phyloP scores from a whole-genome alignment of 345 rosid species.

The Citrus cavaleriei region DNA sequence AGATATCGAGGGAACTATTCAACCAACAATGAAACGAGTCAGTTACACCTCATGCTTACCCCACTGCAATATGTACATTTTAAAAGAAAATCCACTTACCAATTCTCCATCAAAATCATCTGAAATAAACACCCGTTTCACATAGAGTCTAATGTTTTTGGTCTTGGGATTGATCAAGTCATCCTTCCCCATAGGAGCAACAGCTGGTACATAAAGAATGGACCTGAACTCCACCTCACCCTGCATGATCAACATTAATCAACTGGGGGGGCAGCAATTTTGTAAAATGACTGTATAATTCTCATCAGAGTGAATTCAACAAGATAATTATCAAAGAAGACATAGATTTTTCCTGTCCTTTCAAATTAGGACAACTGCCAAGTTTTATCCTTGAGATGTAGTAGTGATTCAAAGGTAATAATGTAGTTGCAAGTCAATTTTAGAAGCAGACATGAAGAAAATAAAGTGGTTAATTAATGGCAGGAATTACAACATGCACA shows the following conservation, averaged over 20 bases:
- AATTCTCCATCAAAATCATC: slow-evolving; percentile 98
- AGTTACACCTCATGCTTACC: background rate
- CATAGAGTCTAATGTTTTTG: slow-evolving; percentile 92
- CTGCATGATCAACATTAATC: slow-evolving; percentile 36
- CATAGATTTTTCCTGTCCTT: background rate
- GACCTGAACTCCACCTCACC: slow-evolving; percentile 99
- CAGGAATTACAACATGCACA: background rate
- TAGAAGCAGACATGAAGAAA: slow-evolving; percentile 1
- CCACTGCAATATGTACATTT: background rate
- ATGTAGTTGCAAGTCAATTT: background rate
- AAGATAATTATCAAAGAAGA: background rate
- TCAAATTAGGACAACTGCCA: background rate
- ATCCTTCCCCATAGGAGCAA: slow-evolving; percentile 73
- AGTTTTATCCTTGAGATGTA: background rate
- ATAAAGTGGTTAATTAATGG: background rate
- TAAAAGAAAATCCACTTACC: slow-evolving; percentile 44
- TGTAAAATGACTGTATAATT: background rate
- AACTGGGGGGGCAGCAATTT: background rate
- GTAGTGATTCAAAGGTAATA: background rate
- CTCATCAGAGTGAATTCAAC: background rate
- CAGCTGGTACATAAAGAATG: slow-evolving; percentile 82
- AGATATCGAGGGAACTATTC: slow-evolving; percentile 88
- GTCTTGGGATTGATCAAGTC: slow-evolving; percentile 88
- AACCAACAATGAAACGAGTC: background rate
- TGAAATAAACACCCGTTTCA: slow-evolving; percentile 92